Percentiles rank a stretch among this genome's conserved stretches.
Conservation (phyloP, 2,329 filamentous ascomycete species). For the Stemphylium lycopersici region DNA sequence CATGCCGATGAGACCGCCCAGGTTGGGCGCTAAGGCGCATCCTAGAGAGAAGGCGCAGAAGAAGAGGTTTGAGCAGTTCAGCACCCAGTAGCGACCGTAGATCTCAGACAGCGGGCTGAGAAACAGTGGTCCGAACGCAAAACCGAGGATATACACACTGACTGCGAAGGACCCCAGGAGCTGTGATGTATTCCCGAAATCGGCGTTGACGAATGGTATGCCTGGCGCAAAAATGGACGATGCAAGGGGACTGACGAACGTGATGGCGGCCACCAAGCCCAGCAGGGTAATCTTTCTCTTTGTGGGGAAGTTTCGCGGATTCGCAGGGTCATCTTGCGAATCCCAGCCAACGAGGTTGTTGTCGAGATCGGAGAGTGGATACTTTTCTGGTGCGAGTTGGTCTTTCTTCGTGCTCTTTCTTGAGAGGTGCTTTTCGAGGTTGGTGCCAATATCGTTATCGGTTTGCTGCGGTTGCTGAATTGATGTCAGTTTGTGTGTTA, state of each 20-base stretch:
- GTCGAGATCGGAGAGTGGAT: slow-evolving; percentile 42
- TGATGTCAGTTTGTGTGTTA: background rate
- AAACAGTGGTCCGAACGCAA: slow-evolving; percentile 40
- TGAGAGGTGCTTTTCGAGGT: slow-evolving; percentile 41
- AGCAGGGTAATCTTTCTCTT: slow-evolving; percentile 38
- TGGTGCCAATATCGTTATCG: slow-evolving; percentile 27
- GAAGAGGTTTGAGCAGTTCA: slow-evolving; percentile 53
- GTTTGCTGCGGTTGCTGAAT: slow-evolving; percentile 3
- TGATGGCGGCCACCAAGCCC: slow-evolving; percentile 38
- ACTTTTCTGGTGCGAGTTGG: slow-evolving; percentile 34
- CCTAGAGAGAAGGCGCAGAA: slow-evolving; percentile 59
- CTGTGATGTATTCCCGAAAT: slow-evolving; percentile 42
- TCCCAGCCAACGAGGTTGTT: slow-evolving; percentile 47
- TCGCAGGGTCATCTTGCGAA: slow-evolving; percentile 38
- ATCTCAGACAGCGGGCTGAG: slow-evolving; percentile 45
- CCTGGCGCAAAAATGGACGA: slow-evolving; percentile 47
- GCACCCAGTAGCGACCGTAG: slow-evolving; percentile 41
- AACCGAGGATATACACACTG: slow-evolving; percentile 47
- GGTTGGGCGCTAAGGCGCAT: slow-evolving; percentile 47
- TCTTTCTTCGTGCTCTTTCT: slow-evolving; percentile 39
- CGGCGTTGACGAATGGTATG: slow-evolving; percentile 37
- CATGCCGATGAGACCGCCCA: slow-evolving; percentile 42
- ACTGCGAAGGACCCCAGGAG: slow-evolving; percentile 41
- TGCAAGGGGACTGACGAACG: slow-evolving; percentile 43
- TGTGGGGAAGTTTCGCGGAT: slow-evolving; percentile 42